Evolutionary conservation across 768 basidiomycete genomes (phyloP).

Genomic region (Lepiota brunneoincarnata): DNA sequence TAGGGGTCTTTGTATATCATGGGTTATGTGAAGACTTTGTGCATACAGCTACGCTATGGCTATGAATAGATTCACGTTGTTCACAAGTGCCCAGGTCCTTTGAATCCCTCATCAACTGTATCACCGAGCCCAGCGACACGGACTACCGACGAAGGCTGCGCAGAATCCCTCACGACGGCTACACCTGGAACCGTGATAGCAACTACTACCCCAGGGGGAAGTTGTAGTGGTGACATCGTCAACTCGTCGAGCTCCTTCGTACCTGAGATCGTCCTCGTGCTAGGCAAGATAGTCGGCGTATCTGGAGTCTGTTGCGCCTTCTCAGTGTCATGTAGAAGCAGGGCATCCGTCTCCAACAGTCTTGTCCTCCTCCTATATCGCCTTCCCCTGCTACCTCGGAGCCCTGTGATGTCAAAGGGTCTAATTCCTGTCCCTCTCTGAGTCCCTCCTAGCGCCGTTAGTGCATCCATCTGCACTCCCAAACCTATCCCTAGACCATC

Average conservation of each 20-base stretch:
- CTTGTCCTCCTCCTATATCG: not conserved
- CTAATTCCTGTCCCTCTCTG: too few relatives aligned
- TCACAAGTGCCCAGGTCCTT: not conserved
- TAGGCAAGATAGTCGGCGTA: not conserved
- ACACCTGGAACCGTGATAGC: not conserved
- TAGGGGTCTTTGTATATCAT: too few relatives aligned
- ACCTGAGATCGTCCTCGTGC: not conserved
- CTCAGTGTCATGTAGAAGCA: not conserved
- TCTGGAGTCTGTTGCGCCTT: not conserved
- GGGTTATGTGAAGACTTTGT: too few relatives aligned
- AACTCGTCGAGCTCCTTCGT: not conserved
- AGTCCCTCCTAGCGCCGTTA: not conserved
- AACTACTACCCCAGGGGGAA: not conserved
- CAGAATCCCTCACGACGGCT: not conserved
- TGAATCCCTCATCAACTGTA: not conserved
- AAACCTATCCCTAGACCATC: slow-evolving; percentile 1
- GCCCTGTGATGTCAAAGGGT: not conserved
- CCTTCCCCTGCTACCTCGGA: not conserved
- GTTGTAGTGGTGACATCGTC: not conserved
- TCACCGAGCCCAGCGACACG: not conserved
- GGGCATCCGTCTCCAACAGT: too few relatives aligned
- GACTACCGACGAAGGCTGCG: not conserved
- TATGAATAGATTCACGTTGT: too few relatives aligned
- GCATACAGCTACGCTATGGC: too few relatives aligned
- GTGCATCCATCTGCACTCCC: not conserved